A percentile compares a stretch with the other conserved stretches of the same genome.
Evolutionary conservation across 805 yeast genomes (phyloP).

Genomic region (Yamadazyma paraphyllophila): DNA sequence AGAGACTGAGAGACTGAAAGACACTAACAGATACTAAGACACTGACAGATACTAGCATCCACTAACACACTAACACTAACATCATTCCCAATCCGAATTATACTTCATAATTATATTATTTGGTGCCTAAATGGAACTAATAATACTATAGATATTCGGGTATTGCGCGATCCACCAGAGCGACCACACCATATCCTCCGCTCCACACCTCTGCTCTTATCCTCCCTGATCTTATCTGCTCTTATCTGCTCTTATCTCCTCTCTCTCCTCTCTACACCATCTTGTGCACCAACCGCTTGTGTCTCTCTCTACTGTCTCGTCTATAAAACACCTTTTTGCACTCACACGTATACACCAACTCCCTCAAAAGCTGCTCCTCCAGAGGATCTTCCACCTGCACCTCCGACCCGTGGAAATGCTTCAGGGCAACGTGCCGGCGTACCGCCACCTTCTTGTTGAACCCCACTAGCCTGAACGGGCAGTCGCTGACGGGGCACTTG

Average conservation of each 20-base stretch:
- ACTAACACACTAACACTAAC: too few relatives aligned
- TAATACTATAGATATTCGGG: too few relatives aligned
- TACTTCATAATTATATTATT: too few relatives aligned
- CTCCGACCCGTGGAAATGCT: conserved; percentile 15
- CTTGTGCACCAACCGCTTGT: conserved; percentile 9
- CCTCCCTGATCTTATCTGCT: not conserved
- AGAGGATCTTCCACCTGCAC: not conserved
- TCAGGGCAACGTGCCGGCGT: conserved; percentile 26
- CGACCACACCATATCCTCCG: too few relatives aligned
- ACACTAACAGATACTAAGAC: too few relatives aligned
- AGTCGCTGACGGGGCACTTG: conserved; percentile 27
- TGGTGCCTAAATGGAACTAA: too few relatives aligned
- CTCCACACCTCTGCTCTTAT: too few relatives aligned
- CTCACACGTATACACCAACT: conserved; percentile 13
- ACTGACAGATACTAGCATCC: too few relatives aligned
- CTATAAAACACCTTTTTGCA: conserved; percentile 14
- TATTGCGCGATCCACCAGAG: too few relatives aligned
- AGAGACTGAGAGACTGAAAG: too few relatives aligned
- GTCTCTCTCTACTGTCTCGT: conserved; percentile 15
- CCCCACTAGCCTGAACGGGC: conserved; percentile 32
- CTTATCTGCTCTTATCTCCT: not conserved
- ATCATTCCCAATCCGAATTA: too few relatives aligned
- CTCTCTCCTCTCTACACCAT: too few relatives aligned
- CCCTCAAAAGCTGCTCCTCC: conserved; percentile 2
- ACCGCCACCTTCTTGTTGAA: conserved; percentile 27